Evolutionary conservation across 2,329 filamentous ascomycete species (phyloP), one percentile per base, ranked within the genome.

Genomic region (Hypoxylon sp.): DNA sequence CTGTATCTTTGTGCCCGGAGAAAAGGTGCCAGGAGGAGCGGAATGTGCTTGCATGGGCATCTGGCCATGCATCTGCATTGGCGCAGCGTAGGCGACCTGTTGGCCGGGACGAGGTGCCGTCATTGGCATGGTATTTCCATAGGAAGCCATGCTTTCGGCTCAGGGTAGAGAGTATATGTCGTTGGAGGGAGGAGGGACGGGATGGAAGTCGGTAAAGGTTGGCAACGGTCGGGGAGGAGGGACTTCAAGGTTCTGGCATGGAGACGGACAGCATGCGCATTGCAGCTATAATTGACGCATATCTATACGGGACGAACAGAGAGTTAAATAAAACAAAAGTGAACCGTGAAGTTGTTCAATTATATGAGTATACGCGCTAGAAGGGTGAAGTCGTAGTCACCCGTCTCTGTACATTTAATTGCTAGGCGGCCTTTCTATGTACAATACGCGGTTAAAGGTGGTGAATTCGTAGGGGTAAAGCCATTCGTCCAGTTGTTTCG

Each of bases 1-100:
- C 79, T 97, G 94, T 76, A 99, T 97, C 85, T 98, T 98, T 70
- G 96, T 99, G 46, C 95, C 95, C 5, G 96, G 90, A 57, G 91
- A 83, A 79, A 99, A 98, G 66, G 95, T 98, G 73, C 96, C 96
- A 60, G 90, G 88, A n/a, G 92, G 89, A 59, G 85, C 85, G 46
- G 81, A 65, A 9, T 74, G 73, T 53, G 60, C 71, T 43, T 75
- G 76, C 19, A 69, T 63, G 30, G 68, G 62, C 19, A 75, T 71
- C 73, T 60, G 78, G 52, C 64, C 76, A 50, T 78, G 73, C 67
- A 82, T 79, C 34, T 81, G 74, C 69, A 81, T 79, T 28, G 80
- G 79, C 55, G 81, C 79, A 66, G 80, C 82, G 76, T 86, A 85
- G 62, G 80, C 68, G 63, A 63, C 67, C 56, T 73, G 80, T 63